These are phyloP conservation scores for Hypoxylon crocopeplum DNA, from an alignment of 495 filamentous ascomycete species.

Conservation along the genomic window DNA sequence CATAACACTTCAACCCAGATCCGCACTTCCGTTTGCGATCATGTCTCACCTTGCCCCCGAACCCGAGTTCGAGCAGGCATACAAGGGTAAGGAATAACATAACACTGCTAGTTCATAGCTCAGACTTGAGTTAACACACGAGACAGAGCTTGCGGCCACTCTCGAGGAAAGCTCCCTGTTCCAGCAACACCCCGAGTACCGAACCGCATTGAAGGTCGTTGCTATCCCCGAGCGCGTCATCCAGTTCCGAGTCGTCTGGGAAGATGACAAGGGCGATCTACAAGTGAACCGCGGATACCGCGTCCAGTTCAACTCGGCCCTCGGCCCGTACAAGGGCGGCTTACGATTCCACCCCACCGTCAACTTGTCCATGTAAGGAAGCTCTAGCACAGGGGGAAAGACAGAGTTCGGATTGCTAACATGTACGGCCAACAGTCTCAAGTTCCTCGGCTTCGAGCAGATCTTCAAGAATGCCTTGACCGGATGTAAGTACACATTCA, in stretches of 20 bases:
- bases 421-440: conserved; percentile 59
- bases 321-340: conserved; percentile 98
- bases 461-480: conserved; percentile 99
- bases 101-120: neutral
- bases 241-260: conserved; percentile 97
- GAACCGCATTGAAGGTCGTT: conserved; percentile 84
- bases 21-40: conserved; percentile 30
- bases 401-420: conserved; percentile 29
- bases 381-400: neutral
- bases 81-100: conserved; percentile 72
- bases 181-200: conserved; percentile 91
- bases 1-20: neutral
- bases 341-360: conserved; percentile 95
- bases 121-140: conserved; percentile 9
- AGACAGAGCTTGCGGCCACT: conserved; percentile 85
- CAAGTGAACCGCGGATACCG: conserved; percentile 97
- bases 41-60: conserved; percentile 89
- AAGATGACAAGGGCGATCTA: conserved; percentile 85
- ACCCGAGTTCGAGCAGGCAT: conserved; percentile 99
- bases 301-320: conserved; percentile 98
- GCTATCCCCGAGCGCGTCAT: conserved; percentile 95
- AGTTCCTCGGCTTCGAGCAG: conserved; percentile 99
- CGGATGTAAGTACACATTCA: conserved; percentile 76
- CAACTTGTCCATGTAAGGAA: conserved; percentile 80
- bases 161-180: conserved; percentile 95